Base-by-base conservation (phyloP, 352 stramenopile species). In the Pythium sukuiense region DNA sequence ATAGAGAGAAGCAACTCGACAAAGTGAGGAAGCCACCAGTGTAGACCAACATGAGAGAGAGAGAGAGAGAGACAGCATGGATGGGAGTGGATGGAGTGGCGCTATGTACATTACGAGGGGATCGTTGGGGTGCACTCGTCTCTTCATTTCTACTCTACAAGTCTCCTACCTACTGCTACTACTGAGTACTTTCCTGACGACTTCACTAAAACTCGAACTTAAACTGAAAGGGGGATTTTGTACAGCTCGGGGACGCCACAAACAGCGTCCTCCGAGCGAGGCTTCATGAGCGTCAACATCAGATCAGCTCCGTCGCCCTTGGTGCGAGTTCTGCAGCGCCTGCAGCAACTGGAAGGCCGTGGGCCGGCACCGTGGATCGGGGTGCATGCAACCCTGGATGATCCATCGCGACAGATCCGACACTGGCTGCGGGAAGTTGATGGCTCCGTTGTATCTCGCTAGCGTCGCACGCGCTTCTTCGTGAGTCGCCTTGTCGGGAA, bases 341-440 rank as follows among this genome's bases (percentile, higher is more conserved):
- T 89, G 77, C 12, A 88, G 70, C 14, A 92, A 69, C 66, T 92
- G 81, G n/a, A 70, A 76, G 13, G 83, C 79, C 9, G 73, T 84
- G 41, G 81, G 81, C 65, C 83, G 81, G 59, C 80, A 89, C 16
- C 80, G 72, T 27, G 83, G 83, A 49, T 92, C 81, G 0, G 78
- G 76, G 43, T 89, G 83, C 30, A 92, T 74, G 45, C 83, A 92
- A 7, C 83, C 76, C 57, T 87, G 77, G 43, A 88, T 81, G 49
- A 91, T 85, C 83, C 83, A 89, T 39, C 73, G 70, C 12, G 83
- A 88, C 9, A 88, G 55, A 41, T 88, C 76, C 9, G 77, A 86
- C 16, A 89, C 69, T 6, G 71, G 73, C 6, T 70, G 63, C 13
- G 67, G 67, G 43, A 84, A 87, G 45, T 69, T 66, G 41, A 88